phyloP scores from a whole-genome alignment of 331 rosid species.

The Saraca asoca region DNA sequence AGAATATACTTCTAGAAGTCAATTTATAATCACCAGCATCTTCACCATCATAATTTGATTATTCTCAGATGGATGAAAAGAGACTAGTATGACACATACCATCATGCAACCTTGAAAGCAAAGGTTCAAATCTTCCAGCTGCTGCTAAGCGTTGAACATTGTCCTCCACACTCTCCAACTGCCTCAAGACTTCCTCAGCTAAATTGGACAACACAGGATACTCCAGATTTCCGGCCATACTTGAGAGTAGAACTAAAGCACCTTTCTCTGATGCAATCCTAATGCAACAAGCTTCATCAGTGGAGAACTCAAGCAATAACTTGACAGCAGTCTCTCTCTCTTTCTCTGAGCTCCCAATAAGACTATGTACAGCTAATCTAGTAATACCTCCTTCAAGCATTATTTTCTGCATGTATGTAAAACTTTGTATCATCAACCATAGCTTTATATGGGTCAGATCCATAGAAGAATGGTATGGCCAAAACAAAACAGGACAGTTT shows the following conservation, averaged over 20 bases:
- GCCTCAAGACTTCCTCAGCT: constrained; percentile 58
- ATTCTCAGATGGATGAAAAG: background rate
- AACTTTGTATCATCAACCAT: constrained; percentile 25
- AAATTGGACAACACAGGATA: constrained; percentile 49
- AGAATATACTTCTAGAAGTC: background rate
- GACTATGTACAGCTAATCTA: constrained; percentile 65
- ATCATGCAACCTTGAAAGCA: constrained; percentile 46
- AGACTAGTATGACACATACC: constrained; percentile 35
- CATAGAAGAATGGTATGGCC: background rate
- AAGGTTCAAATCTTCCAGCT: constrained; percentile 64
- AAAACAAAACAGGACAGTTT: background rate
- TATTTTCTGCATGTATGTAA: constrained; percentile 40
- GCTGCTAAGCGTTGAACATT: constrained; percentile 52
- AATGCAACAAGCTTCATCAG: constrained; percentile 55
- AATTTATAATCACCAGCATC: constrained; percentile 4
- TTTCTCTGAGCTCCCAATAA: constrained; percentile 58
- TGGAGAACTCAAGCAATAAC: constrained; percentile 55
- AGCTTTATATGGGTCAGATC: background rate
- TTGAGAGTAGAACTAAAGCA: constrained; percentile 56
- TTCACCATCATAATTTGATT: constrained; percentile 1
- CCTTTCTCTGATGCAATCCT: constrained; percentile 63
- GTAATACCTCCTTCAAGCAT: constrained; percentile 59
- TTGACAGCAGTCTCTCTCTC: constrained; percentile 63
- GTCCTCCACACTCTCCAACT: constrained; percentile 52
- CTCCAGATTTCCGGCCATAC: constrained; percentile 51